Percentiles rank a stretch among this genome's conserved stretches.
Conservation (phyloP, 2,329 filamentous ascomycete species). For the Xylariales sp. region DNA sequence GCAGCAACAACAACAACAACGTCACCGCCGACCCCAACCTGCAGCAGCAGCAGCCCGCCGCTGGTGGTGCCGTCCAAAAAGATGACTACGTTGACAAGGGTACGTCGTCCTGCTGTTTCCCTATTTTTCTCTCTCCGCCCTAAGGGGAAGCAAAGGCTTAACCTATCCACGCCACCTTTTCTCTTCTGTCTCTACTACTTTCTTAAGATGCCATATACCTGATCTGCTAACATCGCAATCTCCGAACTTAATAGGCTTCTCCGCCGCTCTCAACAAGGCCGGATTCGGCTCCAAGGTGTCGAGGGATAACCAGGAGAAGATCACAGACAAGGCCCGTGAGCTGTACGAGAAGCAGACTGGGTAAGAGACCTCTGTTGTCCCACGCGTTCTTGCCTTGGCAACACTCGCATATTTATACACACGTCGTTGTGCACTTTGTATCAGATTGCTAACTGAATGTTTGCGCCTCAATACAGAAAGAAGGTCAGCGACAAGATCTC, state of each 20-base stretch:
- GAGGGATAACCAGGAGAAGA: conserved; percentile 21
- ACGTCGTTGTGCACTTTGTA: too few relatives aligned
- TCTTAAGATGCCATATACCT: too few relatives aligned
- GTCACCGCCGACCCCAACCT: conserved; percentile 8
- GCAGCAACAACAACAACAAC: conserved; percentile 7
- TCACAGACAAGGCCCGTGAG: conserved; percentile 26
- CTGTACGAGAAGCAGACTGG: conserved; percentile 34
- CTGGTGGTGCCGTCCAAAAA: conserved; percentile 14
- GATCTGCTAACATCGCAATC: too few relatives aligned
- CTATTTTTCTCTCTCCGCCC: too few relatives aligned
- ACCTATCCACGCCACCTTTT: too few relatives aligned
- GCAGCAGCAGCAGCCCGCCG: too few relatives aligned
- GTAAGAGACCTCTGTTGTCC: too few relatives aligned
- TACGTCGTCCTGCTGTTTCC: conserved; percentile 7
- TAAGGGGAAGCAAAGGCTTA: too few relatives aligned
- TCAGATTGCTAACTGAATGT: too few relatives aligned
- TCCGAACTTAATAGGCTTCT: conserved; percentile 17
- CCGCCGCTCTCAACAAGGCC: conserved; percentile 21
- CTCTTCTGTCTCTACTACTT: too few relatives aligned
- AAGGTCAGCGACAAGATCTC: conserved; percentile 29
- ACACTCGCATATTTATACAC: too few relatives aligned
- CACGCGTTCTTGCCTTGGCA: too few relatives aligned
- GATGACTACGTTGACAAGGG: conserved; percentile 28
- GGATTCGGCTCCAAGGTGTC: conserved; percentile 14
- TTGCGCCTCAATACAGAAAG: conserved; percentile 25